A percentile compares a stretch with the other conserved stretches of the same genome.
phyloP scores from a whole-genome alignment of 2,329 filamentous ascomycete species.

The Exophiala calicioides region DNA sequence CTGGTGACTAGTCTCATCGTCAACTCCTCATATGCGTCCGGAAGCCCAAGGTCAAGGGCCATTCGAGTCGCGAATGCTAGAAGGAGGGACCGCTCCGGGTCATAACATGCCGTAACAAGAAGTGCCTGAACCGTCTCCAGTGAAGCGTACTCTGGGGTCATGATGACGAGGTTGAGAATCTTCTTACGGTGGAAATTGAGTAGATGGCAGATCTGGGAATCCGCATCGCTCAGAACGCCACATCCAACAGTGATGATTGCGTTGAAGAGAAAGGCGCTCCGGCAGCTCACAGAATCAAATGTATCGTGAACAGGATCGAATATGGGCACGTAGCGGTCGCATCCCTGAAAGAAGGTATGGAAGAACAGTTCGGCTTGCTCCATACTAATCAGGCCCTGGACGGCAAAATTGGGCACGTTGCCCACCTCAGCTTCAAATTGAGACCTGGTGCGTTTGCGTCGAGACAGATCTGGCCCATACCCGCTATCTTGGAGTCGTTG shows the following conservation, averaged over 20 bases:
- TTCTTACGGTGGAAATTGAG: slow-evolving; percentile 47
- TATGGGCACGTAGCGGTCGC: slow-evolving; percentile 52
- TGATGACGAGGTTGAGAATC: slow-evolving; percentile 49
- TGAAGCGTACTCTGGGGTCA: slow-evolving; percentile 40
- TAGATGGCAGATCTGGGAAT: slow-evolving; percentile 43
- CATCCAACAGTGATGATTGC: slow-evolving; percentile 56
- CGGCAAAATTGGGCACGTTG: slow-evolving; percentile 40
- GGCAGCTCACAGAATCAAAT: slow-evolving; percentile 46
- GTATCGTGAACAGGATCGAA: slow-evolving; percentile 51
- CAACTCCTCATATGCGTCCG: slow-evolving; percentile 46
- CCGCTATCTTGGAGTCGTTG: slow-evolving; percentile 1
- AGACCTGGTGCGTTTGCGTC: slow-evolving; percentile 35
- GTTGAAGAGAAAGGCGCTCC: slow-evolving; percentile 55
- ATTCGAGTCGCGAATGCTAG: slow-evolving; percentile 54
- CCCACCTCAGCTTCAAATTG: slow-evolving; percentile 39
- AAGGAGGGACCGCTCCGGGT: slow-evolving; percentile 53
- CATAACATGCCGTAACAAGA: slow-evolving; percentile 55
- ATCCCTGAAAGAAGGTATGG: slow-evolving; percentile 41
- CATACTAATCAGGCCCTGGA: slow-evolving; percentile 37
- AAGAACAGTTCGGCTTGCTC: slow-evolving; percentile 39
- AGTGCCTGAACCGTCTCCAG: slow-evolving; percentile 57
- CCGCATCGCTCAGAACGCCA: slow-evolving; percentile 40
- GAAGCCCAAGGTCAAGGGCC: slow-evolving; percentile 52
- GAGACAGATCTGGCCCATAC: slow-evolving; percentile 13
- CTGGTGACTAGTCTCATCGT: slow-evolving; percentile 35